Base-by-base conservation (phyloP, 2,329 filamentous ascomycete genomes). In the Knoxdaviesia proteae region DNA sequence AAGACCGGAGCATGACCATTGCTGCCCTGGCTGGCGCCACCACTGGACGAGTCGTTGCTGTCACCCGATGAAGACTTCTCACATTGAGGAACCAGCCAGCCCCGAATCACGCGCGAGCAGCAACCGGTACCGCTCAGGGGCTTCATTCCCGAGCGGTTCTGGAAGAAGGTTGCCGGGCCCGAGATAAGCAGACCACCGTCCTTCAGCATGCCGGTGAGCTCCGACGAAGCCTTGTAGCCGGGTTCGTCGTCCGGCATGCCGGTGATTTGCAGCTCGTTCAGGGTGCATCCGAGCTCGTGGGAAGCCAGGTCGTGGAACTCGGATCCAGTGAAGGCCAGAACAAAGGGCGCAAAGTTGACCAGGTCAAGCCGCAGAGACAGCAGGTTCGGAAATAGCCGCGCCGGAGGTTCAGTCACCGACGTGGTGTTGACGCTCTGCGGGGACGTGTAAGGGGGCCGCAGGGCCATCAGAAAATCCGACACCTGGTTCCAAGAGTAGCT, bases 401-500 rank as follows among this genome's bases (percentile, higher is more conserved):
- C 65, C 6, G 20, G 20, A 20, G 20, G 3, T 20, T 20, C 20
- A 20, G 20, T 20, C 20, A 20, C 53, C 50, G 7, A 45, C 39
- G 33, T 41, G 34, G 41, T 44, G 30, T 35, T 33, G 20, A 11
- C 34, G 42, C 37, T 40, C 9, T 57, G 48, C 7, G 56, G 54
- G 7, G 51, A 53, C 39, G 52, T 54, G 49, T 60, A 67, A 1
- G 69, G 68, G 3, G 68, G 61, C n/a, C 66, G 57, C 42, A 73
- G 52, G 5, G 63, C 67, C 42, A 59, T 56, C 29, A 73, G 53
- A 44, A 71, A 72, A 50, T 72, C 69, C 8, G 64, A 56, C 32
- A 70, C 56, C 49, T 71, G 68, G 34, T 60, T 61, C 68, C 68
- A 72, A 3, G 65, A 60, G 51, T 72, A 73, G 49, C 63, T 66